A percentile compares a stretch with the other conserved stretches of the same genome.
Evolutionary conservation across 495 filamentous ascomycete genomes (phyloP).

Genomic region (Podospora didyma): DNA sequence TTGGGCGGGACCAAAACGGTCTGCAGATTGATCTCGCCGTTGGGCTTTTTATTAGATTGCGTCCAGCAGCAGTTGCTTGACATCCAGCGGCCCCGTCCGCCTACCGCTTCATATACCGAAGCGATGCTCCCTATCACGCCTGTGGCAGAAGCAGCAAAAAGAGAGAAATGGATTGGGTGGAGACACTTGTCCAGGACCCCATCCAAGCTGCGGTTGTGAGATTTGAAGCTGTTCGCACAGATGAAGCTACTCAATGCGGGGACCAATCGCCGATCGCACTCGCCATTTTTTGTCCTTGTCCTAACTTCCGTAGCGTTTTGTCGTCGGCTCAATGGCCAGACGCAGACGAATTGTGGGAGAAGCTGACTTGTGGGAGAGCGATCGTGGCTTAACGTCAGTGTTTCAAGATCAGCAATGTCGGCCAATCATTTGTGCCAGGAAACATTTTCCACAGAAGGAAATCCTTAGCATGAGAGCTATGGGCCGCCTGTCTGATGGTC

Average conservation of each 20-base stretch:
- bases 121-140: too few species aligned
- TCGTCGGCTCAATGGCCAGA: neutral
- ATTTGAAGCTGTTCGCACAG: neutral
- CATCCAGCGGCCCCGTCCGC: too few species aligned
- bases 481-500: neutral
- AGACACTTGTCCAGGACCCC: neutral
- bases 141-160: too few species aligned
- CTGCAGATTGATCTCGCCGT: too few species aligned
- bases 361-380: constrained; percentile 11
- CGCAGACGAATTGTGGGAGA: neutral
- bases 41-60: too few species aligned
- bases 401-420: constrained; percentile 12
- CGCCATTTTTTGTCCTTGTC: neutral
- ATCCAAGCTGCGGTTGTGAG: neutral
- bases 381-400: constrained; percentile 10
- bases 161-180: neutral
- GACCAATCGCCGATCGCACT: constrained; percentile 4
- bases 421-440: neutral
- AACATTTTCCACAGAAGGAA: neutral
- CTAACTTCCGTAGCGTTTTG: too few species aligned
- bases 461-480: constrained; percentile 15
- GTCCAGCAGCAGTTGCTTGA: too few species aligned
- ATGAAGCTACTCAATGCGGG: constrained; percentile 4
- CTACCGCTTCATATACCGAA: too few species aligned
- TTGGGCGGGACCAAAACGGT: neutral